Evolutionary conservation across 148 eudicot genomes (phyloP), one percentile per base, ranked within the genome.

Genomic region (Rhododendron kiyosumense): DNA sequence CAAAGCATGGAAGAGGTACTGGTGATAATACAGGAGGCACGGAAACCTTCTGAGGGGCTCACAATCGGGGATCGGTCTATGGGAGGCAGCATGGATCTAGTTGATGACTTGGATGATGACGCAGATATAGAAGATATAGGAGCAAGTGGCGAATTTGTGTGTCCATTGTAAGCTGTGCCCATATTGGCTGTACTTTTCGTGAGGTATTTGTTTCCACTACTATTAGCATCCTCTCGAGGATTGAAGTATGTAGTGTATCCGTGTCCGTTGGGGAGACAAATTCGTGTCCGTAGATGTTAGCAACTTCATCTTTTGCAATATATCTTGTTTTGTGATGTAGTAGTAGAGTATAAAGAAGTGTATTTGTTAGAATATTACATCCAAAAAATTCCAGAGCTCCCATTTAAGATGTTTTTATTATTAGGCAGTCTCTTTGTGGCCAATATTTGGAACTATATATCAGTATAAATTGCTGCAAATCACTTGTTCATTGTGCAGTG

Each of bases 11-110:
- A 90, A 59, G 94, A 94, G 81, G 93, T 93, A 85, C 34, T 90
- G 88, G 90, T 90, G 0, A 84, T 94, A 80, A 87, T 96, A 81
- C 91, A 96, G 82, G 93, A 94, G 83, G 99, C 96, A 15, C 83
- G 91, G 48, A 89, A 84, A 46, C 81, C 91, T 36, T 57, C 75
- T 32, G 91, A 90, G 28, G 89, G 79, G 86, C 86, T 88, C 20
- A 82, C 63, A 36, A 51, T 46, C 49, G 81, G 80, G 38, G 90
- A 83, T 77, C 67, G 34, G 10, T 88, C 86, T 15, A 4, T 84
- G 49, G 91, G 88, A n/a, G 89, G 88, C 51, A 92, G 95, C 90
- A 91, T 93, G 93, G 96, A 96, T 85, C 88, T 94, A 32, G 98
- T 30, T 71, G 76, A 96, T 87, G 95, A 93, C 57, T 79, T 92